Percentiles rank a stretch among this genome's conserved stretches.
Conservation (phyloP, 2,329 filamentous ascomycete species). For the Epichloe sp. region DNA sequence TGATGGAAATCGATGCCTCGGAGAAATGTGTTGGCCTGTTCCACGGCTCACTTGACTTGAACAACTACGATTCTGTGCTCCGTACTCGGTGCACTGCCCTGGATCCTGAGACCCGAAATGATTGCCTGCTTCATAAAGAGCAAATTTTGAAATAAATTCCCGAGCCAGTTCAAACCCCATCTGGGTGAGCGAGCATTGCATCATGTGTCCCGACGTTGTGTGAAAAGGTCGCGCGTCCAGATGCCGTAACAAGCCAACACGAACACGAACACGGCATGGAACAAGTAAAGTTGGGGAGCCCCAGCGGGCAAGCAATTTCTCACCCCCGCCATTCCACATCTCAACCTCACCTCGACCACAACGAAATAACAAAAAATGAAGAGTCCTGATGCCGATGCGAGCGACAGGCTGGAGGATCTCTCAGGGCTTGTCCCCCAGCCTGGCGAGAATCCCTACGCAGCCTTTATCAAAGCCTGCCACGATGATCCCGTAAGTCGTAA, state of each 20-base stretch:
- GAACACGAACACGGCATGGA: background rate
- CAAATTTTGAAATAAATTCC: background rate
- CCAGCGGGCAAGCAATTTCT: background rate
- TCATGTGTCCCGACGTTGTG: too few relatives aligned
- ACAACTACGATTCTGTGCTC: too few relatives aligned
- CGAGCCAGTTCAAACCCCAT: too few relatives aligned
- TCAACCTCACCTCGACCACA: background rate
- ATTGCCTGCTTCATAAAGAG: background rate
- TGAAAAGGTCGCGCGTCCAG: too few relatives aligned
- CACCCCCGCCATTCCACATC: background rate
- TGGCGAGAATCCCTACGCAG: conserved; percentile 62
- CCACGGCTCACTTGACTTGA: too few relatives aligned
- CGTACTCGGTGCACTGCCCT: too few relatives aligned
- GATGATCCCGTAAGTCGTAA: conserved; percentile 44
- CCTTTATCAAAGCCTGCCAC: conserved; percentile 54
- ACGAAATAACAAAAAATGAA: background rate
- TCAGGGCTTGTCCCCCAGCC: conserved; percentile 36
- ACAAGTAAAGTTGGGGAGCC: too few relatives aligned
- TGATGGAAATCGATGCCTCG: too few relatives aligned
- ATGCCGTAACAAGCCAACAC: background rate
- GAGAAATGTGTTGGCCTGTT: too few relatives aligned
- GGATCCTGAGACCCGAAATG: too few relatives aligned
- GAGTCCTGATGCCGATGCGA: conserved; percentile 19
- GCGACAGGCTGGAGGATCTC: conserved; percentile 40
- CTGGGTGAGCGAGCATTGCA: background rate